phyloP scores from a whole-genome alignment of 345 rosid species.

The Xanthoceras sorbifolium region DNA sequence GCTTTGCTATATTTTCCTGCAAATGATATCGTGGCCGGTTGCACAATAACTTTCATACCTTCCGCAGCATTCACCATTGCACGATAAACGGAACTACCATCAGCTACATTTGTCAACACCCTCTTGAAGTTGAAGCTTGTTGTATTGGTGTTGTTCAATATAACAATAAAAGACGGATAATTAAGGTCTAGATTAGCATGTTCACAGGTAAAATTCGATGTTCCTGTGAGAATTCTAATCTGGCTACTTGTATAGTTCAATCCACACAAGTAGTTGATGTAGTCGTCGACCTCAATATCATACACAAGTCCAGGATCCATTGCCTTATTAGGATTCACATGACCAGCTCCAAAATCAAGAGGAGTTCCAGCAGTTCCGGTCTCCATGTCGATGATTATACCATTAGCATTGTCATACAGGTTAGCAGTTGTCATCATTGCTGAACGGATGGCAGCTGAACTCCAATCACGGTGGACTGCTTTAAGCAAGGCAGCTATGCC shows the following conservation, averaged over 20 bases:
- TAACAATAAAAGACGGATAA: slow-evolving; percentile 53
- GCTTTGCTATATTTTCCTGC: slow-evolving; percentile 32
- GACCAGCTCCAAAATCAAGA: slow-evolving; percentile 56
- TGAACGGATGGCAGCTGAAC: slow-evolving; percentile 46
- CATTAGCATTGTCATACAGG: slow-evolving; percentile 20
- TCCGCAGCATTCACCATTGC: slow-evolving; percentile 30
- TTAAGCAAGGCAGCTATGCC: slow-evolving; percentile 43
- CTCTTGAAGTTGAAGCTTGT: slow-evolving; percentile 42
- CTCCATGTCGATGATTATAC: slow-evolving; percentile 38
- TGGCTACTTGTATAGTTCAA: slow-evolving; percentile 38
- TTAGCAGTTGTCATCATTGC: slow-evolving; percentile 54
- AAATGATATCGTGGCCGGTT: slow-evolving; percentile 35
- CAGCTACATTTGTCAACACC: slow-evolving; percentile 41
- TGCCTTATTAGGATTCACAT: slow-evolving; percentile 41
- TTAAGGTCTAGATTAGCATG: slow-evolving; percentile 42
- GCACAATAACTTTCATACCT: slow-evolving; percentile 36
- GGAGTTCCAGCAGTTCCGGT: slow-evolving; percentile 39
- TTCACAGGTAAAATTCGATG: slow-evolving; percentile 28
- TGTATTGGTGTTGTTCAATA: slow-evolving; percentile 48
- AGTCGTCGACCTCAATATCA: slow-evolving; percentile 37
- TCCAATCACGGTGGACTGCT: slow-evolving; percentile 43
- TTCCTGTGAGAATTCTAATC: slow-evolving; percentile 34
- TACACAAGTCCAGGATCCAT: slow-evolving; percentile 52
- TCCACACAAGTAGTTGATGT: slow-evolving; percentile 38
- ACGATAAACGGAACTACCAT: slow-evolving; percentile 23